Percentiles rank a stretch among this genome's conserved stretches.
Evolutionary conservation across 225 moss, liverwort and hornwort species (phyloP).

Genomic region (Marchantia paleacea): DNA sequence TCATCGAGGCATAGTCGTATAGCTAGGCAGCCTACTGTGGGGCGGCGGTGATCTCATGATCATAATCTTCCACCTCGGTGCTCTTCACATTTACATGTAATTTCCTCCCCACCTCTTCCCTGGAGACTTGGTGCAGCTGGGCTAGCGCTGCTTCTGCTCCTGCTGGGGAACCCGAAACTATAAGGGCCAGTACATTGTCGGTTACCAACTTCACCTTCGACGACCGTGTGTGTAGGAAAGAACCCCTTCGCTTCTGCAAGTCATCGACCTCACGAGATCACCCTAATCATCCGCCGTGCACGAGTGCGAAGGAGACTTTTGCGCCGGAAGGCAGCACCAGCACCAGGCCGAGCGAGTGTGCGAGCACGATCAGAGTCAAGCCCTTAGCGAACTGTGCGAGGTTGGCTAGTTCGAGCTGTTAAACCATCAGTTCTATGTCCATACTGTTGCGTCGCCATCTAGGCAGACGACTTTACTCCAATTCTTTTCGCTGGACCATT

Average conservation of each 20-base stretch:
- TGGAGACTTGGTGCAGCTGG: neutral
- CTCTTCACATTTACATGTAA: neutral
- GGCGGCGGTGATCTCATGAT: neutral
- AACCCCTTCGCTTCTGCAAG: neutral
- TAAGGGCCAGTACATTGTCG: neutral
- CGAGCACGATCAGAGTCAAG: neutral
- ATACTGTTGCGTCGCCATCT: neutral
- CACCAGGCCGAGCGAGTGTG: neutral
- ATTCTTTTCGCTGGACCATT: neutral
- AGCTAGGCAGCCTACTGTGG: neutral
- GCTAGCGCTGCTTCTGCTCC: neutral
- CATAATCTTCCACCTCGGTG: neutral
- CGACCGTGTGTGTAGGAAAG: neutral
- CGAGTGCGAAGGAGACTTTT: slow-evolving; percentile 1
- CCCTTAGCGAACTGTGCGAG: neutral
- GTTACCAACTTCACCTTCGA: slow-evolving; percentile 2
- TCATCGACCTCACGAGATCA: neutral
- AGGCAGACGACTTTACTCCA: neutral
- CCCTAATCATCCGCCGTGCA: neutral
- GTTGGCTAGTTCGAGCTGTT: neutral
- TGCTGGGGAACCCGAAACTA: neutral
- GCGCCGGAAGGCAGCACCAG: neutral
- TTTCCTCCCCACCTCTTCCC: neutral
- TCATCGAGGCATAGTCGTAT: neutral
- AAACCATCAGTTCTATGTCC: neutral